Base-by-base conservation (phyloP, 352 stramenopile genomes). In the Phytophthora pinifolia region DNA sequence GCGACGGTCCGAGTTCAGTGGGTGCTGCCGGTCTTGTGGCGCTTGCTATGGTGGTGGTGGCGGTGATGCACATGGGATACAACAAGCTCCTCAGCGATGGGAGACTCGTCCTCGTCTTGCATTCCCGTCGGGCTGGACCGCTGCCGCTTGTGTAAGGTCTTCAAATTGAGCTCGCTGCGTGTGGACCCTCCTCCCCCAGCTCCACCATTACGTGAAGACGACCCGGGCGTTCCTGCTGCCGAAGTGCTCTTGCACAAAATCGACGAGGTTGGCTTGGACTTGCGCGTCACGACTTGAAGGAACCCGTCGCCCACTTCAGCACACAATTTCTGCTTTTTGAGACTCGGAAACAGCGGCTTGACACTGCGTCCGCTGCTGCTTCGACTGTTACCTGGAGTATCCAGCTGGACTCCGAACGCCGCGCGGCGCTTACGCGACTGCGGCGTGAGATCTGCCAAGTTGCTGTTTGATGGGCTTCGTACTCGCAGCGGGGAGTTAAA, bases 291-390 rank as follows among this genome's bases (percentile, higher is more conserved):
- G 15, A 78, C 60, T 31, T 73, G 34, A 4, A 81, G 37, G 29
- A 70, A 74, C 6, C 52, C 57, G 47, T 79, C 72, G 8, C 60
- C 65, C 14, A 75, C 70, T 32, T 80, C 61, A 6, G 70, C 51
- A 38, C 67, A 70, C 7, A 77, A 12, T 48, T 85, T 85, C 38
- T 81, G 75, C 51, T 85, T 85, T 57, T 84, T 84, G 4, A 69
- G 38, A 45, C 53, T 82, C 22, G 69, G 61, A 38, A 78, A 82
- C 35, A 81, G 38, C 12, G 68, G 64, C 45, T 76, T 65, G 2
- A 67, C 46, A 27, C 48, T 62, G 18, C 50, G 56, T 35, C 53
- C 52, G 15, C 14, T 57, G 36, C 10, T 59, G 44, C 29, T 62
- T 30, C 49, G 27, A 64, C 34, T 59, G 38, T 46, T 54, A 35